Evolutionary conservation across 1,139 yeast species (phyloP).

Genomic region (Suhomyces guaymorum): DNA sequence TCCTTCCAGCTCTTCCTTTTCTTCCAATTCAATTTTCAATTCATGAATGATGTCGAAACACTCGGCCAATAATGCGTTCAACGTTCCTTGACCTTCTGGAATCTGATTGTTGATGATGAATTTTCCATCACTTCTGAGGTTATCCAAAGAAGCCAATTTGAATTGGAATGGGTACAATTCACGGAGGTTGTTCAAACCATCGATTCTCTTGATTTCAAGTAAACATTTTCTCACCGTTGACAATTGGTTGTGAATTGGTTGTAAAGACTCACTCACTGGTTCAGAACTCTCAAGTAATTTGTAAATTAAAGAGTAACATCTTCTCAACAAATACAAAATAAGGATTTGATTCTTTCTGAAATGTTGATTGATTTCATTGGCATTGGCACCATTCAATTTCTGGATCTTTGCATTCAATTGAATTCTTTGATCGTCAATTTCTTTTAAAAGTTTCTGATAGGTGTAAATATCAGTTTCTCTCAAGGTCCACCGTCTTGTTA

Average conservation of each 20-base stretch:
- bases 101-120: constrained; percentile 83
- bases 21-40: constrained; percentile 83
- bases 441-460: constrained; percentile 71
- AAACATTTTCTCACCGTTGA: constrained; percentile 88
- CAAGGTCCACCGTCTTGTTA: constrained; percentile 95
- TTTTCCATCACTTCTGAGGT: constrained; percentile 84
- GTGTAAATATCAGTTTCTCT: constrained; percentile 90
- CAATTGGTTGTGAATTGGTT: constrained; percentile 89
- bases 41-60: constrained; percentile 94
- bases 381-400: constrained; percentile 30
- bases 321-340: constrained; percentile 73
- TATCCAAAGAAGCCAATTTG: constrained; percentile 87
- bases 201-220: constrained; percentile 85
- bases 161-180: constrained; percentile 94
- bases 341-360: constrained; percentile 56
- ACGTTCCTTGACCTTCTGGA: constrained; percentile 96
- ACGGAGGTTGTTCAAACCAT: constrained; percentile 82
- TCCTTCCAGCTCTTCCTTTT: constrained; percentile 49
- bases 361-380: constrained; percentile 22
- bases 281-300: constrained; percentile 87
- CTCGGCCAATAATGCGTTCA: constrained; percentile 86
- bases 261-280: constrained; percentile 91
- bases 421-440: constrained; percentile 69
- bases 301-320: constrained; percentile 88
- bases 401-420: constrained; percentile 35